These are phyloP conservation scores for Anisodus acutangulus DNA, from an alignment of 257 asterid genomes.

Conservation along the genomic window DNA sequence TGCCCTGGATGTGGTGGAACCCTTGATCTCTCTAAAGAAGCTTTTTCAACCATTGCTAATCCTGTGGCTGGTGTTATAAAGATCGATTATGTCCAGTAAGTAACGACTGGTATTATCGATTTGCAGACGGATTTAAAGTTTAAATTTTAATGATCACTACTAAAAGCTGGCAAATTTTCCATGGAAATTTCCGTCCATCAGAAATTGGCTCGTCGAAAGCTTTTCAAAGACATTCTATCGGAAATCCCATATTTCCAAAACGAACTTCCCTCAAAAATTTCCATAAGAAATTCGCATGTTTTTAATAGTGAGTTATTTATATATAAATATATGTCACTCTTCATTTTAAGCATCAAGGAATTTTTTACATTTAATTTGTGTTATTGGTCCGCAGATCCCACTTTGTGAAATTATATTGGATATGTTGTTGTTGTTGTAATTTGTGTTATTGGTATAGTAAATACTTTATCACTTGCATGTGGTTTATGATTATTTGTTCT, in stretches of 20 bases:
- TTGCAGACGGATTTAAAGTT: not conserved
- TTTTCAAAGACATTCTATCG: too few relatives aligned
- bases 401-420: too few relatives aligned
- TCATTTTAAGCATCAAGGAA: not conserved
- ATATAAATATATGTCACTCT: not conserved
- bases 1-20: slow-evolving; percentile 62
- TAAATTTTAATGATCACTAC: not conserved
- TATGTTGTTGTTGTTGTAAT: too few relatives aligned
- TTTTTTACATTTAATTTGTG: not conserved
- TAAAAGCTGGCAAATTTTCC: not conserved
- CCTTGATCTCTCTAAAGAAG: slow-evolving; percentile 56
- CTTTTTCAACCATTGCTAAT: slow-evolving; percentile 43
- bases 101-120: not conserved
- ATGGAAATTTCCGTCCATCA: not conserved
- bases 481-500: not conserved
- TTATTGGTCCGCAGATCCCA: not conserved
- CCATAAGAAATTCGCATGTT: not conserved
- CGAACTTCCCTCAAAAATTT: not conserved
- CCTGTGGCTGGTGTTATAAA: slow-evolving; percentile 48
- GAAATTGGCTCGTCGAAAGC: not conserved
- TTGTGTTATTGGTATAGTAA: not conserved
- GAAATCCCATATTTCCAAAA: too few relatives aligned
- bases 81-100: slow-evolving; percentile 42
- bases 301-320: not conserved
- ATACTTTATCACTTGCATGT: not conserved